Conservation (phyloP, 495 filamentous ascomycete genomes). For the Penicillium canescens region DNA sequence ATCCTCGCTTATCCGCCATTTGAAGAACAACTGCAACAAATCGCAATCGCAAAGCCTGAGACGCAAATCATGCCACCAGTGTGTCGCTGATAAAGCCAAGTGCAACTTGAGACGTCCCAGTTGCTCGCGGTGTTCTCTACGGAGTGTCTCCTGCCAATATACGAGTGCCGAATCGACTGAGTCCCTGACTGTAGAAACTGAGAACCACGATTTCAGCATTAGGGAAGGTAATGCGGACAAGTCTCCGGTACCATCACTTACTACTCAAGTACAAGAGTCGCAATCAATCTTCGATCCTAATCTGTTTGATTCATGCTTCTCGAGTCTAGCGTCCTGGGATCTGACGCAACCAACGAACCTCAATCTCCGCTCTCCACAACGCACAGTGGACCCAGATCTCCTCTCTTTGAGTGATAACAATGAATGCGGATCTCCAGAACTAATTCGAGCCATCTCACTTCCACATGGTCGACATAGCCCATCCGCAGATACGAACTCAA, state of each 20-base stretch:
- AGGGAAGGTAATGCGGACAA: no score
- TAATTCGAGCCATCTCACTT: neutral
- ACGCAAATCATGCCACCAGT: conserved; percentile 15
- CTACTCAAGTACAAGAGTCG: neutral
- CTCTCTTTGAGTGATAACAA: neutral
- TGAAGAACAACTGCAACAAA: conserved; percentile 16
- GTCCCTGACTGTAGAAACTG: neutral
- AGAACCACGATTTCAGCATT: neutral
- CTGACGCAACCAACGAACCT: neutral
- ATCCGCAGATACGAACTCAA: neutral
- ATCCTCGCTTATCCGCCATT: conserved; percentile 18
- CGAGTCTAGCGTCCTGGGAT: neutral
- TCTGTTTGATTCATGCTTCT: neutral
- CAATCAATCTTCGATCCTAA: neutral
- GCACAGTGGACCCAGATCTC: neutral
- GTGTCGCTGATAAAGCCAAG: conserved; percentile 6
- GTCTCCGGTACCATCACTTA: no score
- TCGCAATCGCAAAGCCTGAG: neutral
- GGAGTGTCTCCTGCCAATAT: conserved; percentile 9
- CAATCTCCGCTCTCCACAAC: neutral
- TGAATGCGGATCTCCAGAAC: neutral
- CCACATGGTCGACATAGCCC: neutral
- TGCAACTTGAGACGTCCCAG: conserved; percentile 15
- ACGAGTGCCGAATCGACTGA: neutral
- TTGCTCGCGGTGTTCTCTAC: conserved; percentile 14